Evolutionary conservation across 129 eudicot species (phyloP), one percentile per base, ranked within the genome.

Genomic region (Flaveria trinervia): DNA sequence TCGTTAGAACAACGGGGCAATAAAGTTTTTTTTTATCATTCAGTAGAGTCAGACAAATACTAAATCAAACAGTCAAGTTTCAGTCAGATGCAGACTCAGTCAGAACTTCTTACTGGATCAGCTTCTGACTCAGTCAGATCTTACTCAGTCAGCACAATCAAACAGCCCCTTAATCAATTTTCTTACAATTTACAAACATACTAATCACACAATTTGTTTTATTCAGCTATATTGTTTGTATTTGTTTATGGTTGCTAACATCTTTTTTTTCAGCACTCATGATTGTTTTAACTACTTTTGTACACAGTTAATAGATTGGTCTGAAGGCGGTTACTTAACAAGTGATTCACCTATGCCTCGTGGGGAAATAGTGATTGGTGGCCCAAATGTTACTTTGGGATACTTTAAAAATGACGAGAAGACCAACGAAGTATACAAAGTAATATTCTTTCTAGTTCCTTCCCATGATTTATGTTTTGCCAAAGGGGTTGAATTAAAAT

Each of bases 351-450:
- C 97, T 39, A 91, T 82, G 93, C 97, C 97, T 52, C 88, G 97
- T 20, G 98, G 98, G 68, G 98, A 91, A 81, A 94, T 94, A 72
- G 86, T 94, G 68, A 79, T 94, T 73, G 97, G 97, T 72, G 98
- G 98, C 30, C 97, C 96, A 59, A 88, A 94, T 87, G 93, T 94
- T 59, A 91, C 98, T 17, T 71, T 91, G 57, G 98, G 98, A 72
- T 94, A 94, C 84, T 94, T 94, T 79, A 94, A 94, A 25, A 87
- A 86, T 13, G 96, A 91, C n/a, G 97, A 83, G 78, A 94, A 91
- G 84, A 89, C 98, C 3, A 86, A 74, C 23, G 98, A 94, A 87
- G 98, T 87, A 13, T 94, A 94, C 92, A 94, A 87, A 88, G 98
- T 90, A 89, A 26, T 50, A 9, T 61, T 71, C 77, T 51, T 75